phyloP scores from a whole-genome alignment of 2,329 filamentous ascomycete genomes.

The Trichophyton simii region DNA sequence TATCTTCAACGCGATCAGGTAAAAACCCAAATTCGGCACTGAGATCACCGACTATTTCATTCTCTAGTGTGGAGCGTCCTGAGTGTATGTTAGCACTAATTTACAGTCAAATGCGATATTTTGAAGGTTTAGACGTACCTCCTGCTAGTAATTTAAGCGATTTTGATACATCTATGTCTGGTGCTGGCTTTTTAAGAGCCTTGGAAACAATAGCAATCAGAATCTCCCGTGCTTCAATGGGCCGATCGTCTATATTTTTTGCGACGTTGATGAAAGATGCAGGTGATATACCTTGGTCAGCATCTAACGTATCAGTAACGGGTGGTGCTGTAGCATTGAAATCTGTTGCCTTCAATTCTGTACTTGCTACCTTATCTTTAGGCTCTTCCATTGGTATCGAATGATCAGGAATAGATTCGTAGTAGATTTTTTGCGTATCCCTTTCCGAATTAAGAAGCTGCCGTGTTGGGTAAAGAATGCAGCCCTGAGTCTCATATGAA shows the following conservation, averaged over 20 bases:
- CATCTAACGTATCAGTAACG: neutral
- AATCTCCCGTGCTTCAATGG: conserved; percentile 17
- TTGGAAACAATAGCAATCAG: conserved; percentile 21
- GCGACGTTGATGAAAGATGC: neutral
- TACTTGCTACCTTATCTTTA: neutral
- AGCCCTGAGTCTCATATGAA: conserved; percentile 15
- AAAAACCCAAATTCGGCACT: conserved; percentile 29
- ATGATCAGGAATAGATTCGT: conserved; percentile 7
- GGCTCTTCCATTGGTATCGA: neutral
- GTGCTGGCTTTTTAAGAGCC: conserved; percentile 20
- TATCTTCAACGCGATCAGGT: conserved; percentile 31
- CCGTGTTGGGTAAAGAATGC: conserved; percentile 14
- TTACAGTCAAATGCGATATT: neutral
- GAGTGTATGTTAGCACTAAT: neutral
- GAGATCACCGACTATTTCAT: conserved; percentile 35
- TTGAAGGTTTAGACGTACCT: conserved; percentile 11
- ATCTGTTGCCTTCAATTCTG: neutral
- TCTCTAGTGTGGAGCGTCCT: conserved; percentile 35
- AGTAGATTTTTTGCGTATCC: conserved; percentile 17
- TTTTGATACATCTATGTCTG: conserved; percentile 18
- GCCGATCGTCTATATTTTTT: conserved; percentile 9
- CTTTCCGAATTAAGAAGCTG: conserved; percentile 18
- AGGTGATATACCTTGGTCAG: neutral
- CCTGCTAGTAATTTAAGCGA: conserved; percentile 25
- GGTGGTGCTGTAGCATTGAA: neutral